Conservation (phyloP, 2,329 filamentous ascomycete genomes). For the Botrytis galanthina region DNA sequence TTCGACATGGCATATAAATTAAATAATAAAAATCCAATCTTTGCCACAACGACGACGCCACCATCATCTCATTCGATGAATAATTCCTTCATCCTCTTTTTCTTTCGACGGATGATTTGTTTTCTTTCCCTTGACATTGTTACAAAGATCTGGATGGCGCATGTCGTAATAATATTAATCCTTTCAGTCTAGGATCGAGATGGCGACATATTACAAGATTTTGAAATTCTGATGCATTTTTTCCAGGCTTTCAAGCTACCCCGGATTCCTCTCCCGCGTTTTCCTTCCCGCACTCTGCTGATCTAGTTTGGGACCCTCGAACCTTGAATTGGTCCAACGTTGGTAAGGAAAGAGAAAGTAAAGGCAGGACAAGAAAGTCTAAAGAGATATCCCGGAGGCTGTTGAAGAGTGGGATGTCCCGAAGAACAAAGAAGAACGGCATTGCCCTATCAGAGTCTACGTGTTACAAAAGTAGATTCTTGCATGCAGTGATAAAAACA, state of each 20-base stretch:
- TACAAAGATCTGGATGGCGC: slow-evolving; percentile 2
- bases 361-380: background rate
- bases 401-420: background rate
- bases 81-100: background rate
- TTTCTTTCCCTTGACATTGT: background rate
- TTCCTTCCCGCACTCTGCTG: background rate
- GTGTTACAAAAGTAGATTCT: background rate
- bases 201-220: slow-evolving; percentile 3
- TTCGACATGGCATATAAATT: background rate
- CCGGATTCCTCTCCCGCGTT: slow-evolving; percentile 10
- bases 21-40: background rate
- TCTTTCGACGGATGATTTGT: background rate
- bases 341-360: background rate
- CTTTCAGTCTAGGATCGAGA: background rate
- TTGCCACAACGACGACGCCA: slow-evolving; percentile 6
- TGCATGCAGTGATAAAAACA: background rate
- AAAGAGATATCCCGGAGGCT: background rate
- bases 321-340: background rate
- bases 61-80: background rate
- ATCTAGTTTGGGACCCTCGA: slow-evolving; percentile 6
- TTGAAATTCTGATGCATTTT: background rate
- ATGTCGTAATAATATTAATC: background rate
- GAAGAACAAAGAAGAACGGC: background rate
- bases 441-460: slow-evolving; percentile 5
- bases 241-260: background rate